phyloP scores from a whole-genome alignment of 2,329 filamentous ascomycete species.

The Ophiognomonia clavigignenti-juglandacearum region DNA sequence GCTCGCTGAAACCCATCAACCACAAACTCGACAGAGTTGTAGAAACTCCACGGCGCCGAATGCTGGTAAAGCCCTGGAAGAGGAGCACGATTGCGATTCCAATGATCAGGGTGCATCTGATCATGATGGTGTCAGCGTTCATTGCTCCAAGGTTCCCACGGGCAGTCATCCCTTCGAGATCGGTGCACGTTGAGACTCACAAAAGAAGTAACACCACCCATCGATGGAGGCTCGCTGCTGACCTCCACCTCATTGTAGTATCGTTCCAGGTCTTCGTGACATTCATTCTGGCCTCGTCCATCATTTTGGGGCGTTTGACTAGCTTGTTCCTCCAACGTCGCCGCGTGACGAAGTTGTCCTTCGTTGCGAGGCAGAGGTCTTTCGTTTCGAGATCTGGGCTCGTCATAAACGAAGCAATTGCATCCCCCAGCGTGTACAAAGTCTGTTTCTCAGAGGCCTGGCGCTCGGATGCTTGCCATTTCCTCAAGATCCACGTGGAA shows the following conservation, averaged over 20 bases:
- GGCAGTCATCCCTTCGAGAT: no score
- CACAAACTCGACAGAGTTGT: constrained; percentile 20
- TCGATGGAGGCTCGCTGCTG: no score
- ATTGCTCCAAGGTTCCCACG: no score
- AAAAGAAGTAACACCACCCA: no score
- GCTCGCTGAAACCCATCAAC: constrained; percentile 24
- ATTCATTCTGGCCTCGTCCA: neutral
- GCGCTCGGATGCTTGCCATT: neutral
- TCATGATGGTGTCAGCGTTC: no score
- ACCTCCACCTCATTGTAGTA: no score
- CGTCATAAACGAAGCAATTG: constrained; percentile 4
- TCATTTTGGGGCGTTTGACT: neutral
- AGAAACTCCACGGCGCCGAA: constrained; percentile 16
- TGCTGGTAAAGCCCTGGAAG: constrained; percentile 11
- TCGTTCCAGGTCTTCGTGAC: neutral
- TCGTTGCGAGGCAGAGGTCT: neutral
- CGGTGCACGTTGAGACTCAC: no score
- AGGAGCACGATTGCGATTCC: constrained; percentile 11
- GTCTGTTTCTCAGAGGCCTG: neutral
- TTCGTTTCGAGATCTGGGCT: neutral
- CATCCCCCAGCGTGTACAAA: constrained; percentile 20
- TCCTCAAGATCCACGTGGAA: neutral
- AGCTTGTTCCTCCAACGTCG: neutral
- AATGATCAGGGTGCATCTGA: no score
- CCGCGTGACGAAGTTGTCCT: neutral